phyloP scores from a whole-genome alignment of 208 protist genomes.

The Sergeia podlipaevii region DNA sequence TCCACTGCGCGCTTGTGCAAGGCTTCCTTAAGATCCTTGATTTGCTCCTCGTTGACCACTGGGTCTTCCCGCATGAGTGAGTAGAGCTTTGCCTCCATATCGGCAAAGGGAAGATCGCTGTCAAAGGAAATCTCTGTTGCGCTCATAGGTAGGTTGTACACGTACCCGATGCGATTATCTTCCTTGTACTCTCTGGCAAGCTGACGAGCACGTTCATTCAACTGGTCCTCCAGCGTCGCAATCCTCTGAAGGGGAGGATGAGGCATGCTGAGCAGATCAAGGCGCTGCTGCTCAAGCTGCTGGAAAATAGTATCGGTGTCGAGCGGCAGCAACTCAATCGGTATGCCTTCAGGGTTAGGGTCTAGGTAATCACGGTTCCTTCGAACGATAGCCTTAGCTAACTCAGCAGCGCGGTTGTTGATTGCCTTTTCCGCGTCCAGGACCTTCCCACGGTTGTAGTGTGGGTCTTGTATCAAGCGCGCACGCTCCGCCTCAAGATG shows the following conservation, averaged over 20 bases:
- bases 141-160: constrained; percentile 11
- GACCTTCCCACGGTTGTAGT: constrained; percentile 27
- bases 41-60: constrained; percentile 18
- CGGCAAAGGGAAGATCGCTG: constrained; percentile 36
- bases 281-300: constrained; percentile 30
- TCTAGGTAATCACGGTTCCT: constrained; percentile 31
- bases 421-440: constrained; percentile 27
- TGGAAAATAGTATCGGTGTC: constrained; percentile 38
- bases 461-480: constrained; percentile 22
- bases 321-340: constrained; percentile 40
- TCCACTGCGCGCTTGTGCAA: constrained; percentile 34
- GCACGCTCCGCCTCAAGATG: constrained; percentile 52
- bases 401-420: constrained; percentile 30
- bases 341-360: constrained; percentile 41
- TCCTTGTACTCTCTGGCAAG: constrained; percentile 29
- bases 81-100: constrained; percentile 49
- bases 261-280: constrained; percentile 26
- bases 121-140: constrained; percentile 20
- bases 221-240: constrained; percentile 24
- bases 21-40: constrained; percentile 34
- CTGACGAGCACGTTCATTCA: constrained; percentile 29
- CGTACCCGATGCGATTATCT: constrained; percentile 29
- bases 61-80: constrained; percentile 32
- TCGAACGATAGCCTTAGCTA: constrained; percentile 19
- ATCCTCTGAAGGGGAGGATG: constrained; percentile 20